Evolutionary conservation across 2,329 filamentous ascomycete genomes (phyloP), one percentile per base, ranked within the genome.

Genomic region (Cladosporium sp.): DNA sequence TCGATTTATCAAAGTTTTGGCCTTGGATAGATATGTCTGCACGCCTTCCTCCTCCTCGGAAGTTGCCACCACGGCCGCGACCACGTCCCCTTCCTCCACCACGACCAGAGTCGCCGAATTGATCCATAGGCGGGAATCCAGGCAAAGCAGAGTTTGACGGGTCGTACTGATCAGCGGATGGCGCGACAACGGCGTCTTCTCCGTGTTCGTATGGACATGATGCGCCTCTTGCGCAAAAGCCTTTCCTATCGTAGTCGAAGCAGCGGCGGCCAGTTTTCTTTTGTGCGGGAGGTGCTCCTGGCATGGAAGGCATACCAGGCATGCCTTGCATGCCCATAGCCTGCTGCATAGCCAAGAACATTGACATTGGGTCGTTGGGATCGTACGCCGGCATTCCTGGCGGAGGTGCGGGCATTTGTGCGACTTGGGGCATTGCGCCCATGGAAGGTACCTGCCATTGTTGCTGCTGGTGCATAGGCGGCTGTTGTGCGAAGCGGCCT

Each of bases 191-290:
- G 11, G 67, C 59, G 68, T 87, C 83, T 60, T 83, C 82, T 10
- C 86, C 87, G 74, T 94, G 91, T 71, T 92, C 87, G 71, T 86
- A 92, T 47, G 82, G 84, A 77, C 91, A 93, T 26, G 83, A 85
- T 71, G 82, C 86, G 3, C 90, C 90, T 47, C 87, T 81, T 6
- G 87, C 84, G 74, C 91, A 93, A 72, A 86, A 92, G 0, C 91
- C 91, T 71, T 91, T 91, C 1, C 80, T 86, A 66, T 92, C 89
- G 71, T 90, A 92, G 75, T 92, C 88, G 66, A 85, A 83, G 73
- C 91, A 93, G 66, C 86, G 82, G 65, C 82, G 61, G 26, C 65
- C 41, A 44, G 49, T 49, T 24, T 67, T 62, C 63, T 65, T 58
- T 34, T 65, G 59, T 60, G 66, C 28, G 30, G 61, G 34, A 14